phyloP scores from a whole-genome alignment of 768 basidiomycete species.

The Amanita fuliginea region DNA sequence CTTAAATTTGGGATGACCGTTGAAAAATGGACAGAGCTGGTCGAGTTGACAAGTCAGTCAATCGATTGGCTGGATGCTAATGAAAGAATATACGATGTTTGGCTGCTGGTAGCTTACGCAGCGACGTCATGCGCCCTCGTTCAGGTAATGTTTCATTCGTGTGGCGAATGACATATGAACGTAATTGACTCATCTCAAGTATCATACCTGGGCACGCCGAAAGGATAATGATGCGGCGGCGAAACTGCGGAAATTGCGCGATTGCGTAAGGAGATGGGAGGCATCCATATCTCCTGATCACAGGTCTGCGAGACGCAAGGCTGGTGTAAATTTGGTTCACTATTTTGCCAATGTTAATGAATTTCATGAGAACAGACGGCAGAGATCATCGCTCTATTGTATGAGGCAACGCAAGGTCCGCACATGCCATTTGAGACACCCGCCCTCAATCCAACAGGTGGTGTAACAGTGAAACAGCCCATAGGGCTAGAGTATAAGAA shows the following conservation, averaged over 20 bases:
- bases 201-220: constrained; percentile 87
- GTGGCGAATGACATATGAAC: neutral
- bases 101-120: constrained; percentile 81
- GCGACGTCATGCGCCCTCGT: constrained; percentile 84
- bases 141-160: constrained; percentile 45
- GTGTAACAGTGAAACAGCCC: constrained; percentile 46
- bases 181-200: constrained; percentile 32
- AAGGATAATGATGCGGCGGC: constrained; percentile 65
- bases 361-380: constrained; percentile 47
- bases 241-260: constrained; percentile 70
- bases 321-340: constrained; percentile 18
- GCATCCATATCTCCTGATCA: constrained; percentile 80
- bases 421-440: constrained; percentile 42
- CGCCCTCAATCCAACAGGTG: constrained; percentile 70
- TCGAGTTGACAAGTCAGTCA: constrained; percentile 62
- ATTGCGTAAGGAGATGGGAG: constrained; percentile 85
- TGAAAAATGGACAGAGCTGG: constrained; percentile 68
- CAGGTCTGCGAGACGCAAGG: constrained; percentile 91
- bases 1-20: constrained; percentile 79
- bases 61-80: constrained; percentile 87
- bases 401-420: constrained; percentile 85
- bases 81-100: constrained; percentile 75
- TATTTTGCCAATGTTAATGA: neutral
- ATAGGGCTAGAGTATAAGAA: constrained; percentile 60
- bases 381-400: constrained; percentile 85